Evolutionary conservation across 805 yeast species (phyloP).

Genomic region (Kodamaea kaohsiungensis): DNA sequence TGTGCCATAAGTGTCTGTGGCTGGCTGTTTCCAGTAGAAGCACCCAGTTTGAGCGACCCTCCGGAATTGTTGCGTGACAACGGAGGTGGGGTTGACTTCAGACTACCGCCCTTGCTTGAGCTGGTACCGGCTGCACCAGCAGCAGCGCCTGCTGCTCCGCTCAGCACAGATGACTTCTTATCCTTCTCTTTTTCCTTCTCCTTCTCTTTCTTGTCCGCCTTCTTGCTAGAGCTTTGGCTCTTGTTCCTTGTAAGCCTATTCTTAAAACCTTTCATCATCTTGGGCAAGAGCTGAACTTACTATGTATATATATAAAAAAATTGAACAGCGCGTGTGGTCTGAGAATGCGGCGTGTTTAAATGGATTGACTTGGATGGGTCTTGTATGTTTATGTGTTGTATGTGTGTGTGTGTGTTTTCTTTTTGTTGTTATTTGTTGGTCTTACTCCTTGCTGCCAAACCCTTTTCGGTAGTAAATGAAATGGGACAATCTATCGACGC

Average conservation of each 20-base stretch:
- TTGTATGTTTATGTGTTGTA: not conserved
- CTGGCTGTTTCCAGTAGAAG: constrained; percentile 4
- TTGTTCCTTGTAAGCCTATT: constrained; percentile 51
- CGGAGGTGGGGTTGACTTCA: constrained; percentile 33
- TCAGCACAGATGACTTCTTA: constrained; percentile 20
- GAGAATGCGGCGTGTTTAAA: not conserved
- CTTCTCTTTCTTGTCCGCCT: constrained; percentile 38
- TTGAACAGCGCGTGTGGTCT: not conserved
- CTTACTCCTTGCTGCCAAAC: not conserved
- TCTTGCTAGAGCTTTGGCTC: constrained; percentile 31
- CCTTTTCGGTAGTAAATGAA: not conserved
- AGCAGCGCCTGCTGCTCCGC: not conserved
- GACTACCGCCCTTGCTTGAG: constrained; percentile 15
- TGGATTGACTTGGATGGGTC: not conserved
- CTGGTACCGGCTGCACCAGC: not conserved
- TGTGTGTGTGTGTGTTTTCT: not conserved
- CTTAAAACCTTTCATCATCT: constrained; percentile 75
- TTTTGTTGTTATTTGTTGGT: not conserved
- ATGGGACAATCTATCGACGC: not conserved
- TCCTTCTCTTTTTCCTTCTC: constrained; percentile 45
- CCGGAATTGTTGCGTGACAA: constrained; percentile 34
- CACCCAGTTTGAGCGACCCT: constrained; percentile 21
- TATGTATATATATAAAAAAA: not conserved
- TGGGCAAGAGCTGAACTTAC: constrained; percentile 19
- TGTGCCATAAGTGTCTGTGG: not conserved